A percentile compares a stretch with the other conserved stretches of the same genome.
Conservation (phyloP, 352 stramenopile species). For the Pythium myriotylum region DNA sequence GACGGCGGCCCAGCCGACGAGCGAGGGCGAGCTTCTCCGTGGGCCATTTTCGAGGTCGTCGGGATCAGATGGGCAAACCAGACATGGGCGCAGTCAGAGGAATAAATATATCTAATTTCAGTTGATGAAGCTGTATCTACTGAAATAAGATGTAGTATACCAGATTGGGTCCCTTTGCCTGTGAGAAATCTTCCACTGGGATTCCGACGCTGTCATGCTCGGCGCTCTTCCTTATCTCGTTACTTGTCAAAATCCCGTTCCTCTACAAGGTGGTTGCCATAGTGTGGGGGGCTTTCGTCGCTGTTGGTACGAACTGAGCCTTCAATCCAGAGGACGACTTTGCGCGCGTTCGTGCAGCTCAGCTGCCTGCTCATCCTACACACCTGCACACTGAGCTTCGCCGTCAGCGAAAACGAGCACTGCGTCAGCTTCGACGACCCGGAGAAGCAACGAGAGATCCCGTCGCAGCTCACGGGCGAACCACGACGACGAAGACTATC, state of each 20-base stretch:
- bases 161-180: too few relatives aligned
- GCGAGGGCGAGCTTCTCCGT: constrained; percentile 4
- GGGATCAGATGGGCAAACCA: too few relatives aligned
- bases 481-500: not conserved
- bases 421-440: constrained; percentile 34
- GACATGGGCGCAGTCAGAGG: too few relatives aligned
- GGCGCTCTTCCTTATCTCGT: constrained; percentile 47
- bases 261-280: constrained; percentile 33
- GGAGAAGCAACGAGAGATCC: constrained; percentile 4
- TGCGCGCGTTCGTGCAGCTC: constrained; percentile 57
- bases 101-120: too few relatives aligned
- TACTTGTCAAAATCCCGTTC: constrained; percentile 58
- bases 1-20: not conserved
- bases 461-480: not conserved
- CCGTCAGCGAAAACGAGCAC: constrained; percentile 43
- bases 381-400: constrained; percentile 55
- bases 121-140: too few relatives aligned
- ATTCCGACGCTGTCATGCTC: constrained; percentile 47
- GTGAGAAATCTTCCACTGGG: too few relatives aligned
- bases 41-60: too few relatives aligned
- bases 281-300: too few relatives aligned
- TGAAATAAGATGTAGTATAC: too few relatives aligned
- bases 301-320: too few relatives aligned
- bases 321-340: constrained; percentile 49
- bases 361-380: constrained; percentile 56